Evolutionary conservation across 345 rosid genomes (phyloP).

Genomic region (Microcos paniculata): DNA sequence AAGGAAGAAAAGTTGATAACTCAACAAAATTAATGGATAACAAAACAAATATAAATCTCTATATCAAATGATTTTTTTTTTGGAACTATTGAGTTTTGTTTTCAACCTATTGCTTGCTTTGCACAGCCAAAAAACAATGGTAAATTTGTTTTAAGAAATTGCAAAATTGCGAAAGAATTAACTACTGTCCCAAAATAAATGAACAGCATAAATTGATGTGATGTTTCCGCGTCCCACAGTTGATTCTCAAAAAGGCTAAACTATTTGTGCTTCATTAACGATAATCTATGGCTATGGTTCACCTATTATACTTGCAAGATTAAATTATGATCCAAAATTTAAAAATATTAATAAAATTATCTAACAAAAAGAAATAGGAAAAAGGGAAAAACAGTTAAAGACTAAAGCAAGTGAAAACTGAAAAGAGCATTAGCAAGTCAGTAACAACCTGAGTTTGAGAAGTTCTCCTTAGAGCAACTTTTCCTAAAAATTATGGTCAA

Average conservation of each 20-base stretch:
- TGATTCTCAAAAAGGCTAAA: neutral
- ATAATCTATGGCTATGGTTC: neutral
- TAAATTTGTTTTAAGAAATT: no score
- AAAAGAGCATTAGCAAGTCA: neutral
- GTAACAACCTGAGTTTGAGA: neutral
- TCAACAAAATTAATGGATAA: no score
- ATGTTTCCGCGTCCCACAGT: conserved; percentile 8
- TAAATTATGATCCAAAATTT: neutral
- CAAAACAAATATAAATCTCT: no score
- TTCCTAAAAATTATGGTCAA: neutral
- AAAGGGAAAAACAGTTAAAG: neutral
- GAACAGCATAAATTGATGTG: neutral
- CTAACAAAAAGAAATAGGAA: neutral
- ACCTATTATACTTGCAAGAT: no score
- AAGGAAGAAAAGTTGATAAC: no score
- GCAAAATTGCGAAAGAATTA: neutral
- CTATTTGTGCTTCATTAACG: neutral
- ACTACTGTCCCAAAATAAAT: neutral
- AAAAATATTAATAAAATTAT: neutral
- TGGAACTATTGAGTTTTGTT: no score
- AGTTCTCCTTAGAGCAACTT: neutral
- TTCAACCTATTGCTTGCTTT: no score
- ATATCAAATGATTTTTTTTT: no score
- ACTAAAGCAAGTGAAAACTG: neutral
- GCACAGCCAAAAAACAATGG: no score